Percentiles rank a stretch among this genome's conserved stretches.
Conservation (phyloP, 352 stramenopile species). For the Peronospora belbahrii region DNA sequence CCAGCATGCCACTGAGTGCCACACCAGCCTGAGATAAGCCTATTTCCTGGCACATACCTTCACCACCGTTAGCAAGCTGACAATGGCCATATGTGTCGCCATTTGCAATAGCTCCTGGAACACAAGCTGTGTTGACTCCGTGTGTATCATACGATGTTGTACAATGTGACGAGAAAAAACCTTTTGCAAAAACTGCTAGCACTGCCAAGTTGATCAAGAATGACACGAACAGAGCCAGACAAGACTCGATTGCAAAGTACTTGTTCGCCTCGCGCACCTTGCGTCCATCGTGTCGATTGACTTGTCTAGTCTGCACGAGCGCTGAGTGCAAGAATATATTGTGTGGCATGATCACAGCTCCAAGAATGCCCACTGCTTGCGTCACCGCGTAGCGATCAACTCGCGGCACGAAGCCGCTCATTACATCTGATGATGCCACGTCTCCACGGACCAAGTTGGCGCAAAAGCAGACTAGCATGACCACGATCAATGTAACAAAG, state of each 20-base stretch:
- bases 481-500: conserved; percentile 87
- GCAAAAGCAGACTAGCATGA: conserved; percentile 93
- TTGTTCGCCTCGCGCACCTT: conserved; percentile 86
- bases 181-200: conserved; percentile 87
- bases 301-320: conserved; percentile 63
- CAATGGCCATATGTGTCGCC: conserved; percentile 47
- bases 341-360: conserved; percentile 95
- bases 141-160: conserved; percentile 34
- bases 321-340: conserved; percentile 94
- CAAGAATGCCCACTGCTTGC: conserved; percentile 88
- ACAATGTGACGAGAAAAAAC: conserved; percentile 86
- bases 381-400: conserved; percentile 71
- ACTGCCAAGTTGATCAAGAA: conserved; percentile 95
- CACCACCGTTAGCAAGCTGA: conserved; percentile 43
- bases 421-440: conserved; percentile 56
- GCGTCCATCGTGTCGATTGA: conserved; percentile 46
- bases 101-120: conserved; percentile 43
- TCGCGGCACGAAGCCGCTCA: conserved; percentile 73
- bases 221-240: conserved; percentile 86
- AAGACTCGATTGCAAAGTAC: conserved; percentile 92
- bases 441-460: conserved; percentile 84
- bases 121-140: conserved; percentile 67
- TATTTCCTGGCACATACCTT: conserved; percentile 80
- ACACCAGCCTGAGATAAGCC: conserved; percentile 78
- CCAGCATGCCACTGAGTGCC: conserved; percentile 77